Evolutionary conservation across 2,329 filamentous ascomycete genomes (phyloP).

Genomic region (Claviceps paspali): DNA sequence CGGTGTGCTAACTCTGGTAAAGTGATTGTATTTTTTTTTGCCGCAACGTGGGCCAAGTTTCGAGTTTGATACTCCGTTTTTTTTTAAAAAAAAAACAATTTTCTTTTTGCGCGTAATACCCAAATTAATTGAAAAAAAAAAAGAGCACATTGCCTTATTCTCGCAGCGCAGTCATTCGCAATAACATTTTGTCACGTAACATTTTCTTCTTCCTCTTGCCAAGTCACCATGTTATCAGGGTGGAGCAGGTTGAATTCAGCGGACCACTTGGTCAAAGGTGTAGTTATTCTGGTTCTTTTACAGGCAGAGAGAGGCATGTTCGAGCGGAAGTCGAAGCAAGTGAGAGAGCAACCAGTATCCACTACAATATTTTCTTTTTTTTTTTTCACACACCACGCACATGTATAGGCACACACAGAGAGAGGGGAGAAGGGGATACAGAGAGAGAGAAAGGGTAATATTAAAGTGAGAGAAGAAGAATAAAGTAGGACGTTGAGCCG

Average conservation of each 20-base stretch:
- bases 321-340: not conserved
- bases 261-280: not conserved
- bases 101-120: constrained; percentile 4
- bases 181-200: not conserved
- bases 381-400: too few species aligned
- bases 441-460: too few species aligned
- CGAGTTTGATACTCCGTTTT: too few species aligned
- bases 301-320: not conserved
- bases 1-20: constrained; percentile 1
- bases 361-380: too few species aligned
- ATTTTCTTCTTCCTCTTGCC: not conserved
- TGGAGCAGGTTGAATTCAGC: not conserved
- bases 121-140: constrained; percentile 3
- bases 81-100: too few species aligned
- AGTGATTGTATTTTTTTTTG: not conserved
- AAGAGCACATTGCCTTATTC: not conserved
- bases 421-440: too few species aligned
- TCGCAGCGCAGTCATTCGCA: not conserved
- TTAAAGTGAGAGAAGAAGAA: too few species aligned
- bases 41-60: not conserved
- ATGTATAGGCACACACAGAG: too few species aligned
- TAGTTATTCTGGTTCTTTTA: too few species aligned
- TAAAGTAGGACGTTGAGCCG: too few species aligned
- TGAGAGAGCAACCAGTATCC: not conserved
- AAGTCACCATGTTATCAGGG: not conserved